Base-by-base conservation (phyloP, 306 rosid genomes). In the Lupinus albus region DNA sequence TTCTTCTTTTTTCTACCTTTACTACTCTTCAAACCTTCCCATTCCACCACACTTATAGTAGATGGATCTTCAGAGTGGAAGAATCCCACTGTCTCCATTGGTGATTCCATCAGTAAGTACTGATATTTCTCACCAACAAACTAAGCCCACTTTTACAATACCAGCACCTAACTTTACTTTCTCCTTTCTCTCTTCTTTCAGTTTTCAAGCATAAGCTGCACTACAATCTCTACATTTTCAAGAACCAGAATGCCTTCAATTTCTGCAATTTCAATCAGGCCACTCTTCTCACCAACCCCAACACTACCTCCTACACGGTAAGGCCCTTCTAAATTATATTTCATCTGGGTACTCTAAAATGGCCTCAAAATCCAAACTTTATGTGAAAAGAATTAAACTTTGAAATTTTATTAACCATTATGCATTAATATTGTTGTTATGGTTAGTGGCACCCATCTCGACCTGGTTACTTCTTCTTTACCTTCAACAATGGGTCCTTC, bases 361-460 rank as follows among this genome's bases (percentile, higher is more conserved):
- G 16, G 1, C 49, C 38, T 64, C 62, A 56, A 57, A 57, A 14
- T 30, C 30, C 63, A 32, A 30, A 30, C 20, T 57, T 32, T 57
- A 46, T 53, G 41, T 38, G 62, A 41, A 64, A 54, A 68, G 49
- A 33, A 2, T 18, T n/a, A 7, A 0, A 48, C 44, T 42, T 21
- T 53, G 5, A 28, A 52, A 18, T 54, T 62, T 44, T 44, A n/a
- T 50, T 51, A 36, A 82, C 64, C 4, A 69, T 49, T 77, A 6
- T 71, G n/a, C 38, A 14, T 51, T 61, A 1, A 33, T 61, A 42
- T 42, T 49, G 15, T 33, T 42, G 5, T 33, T 49, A 11, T 33
- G 3, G 0, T 42, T 79, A 91, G 98, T 92, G 98, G 98, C 86
- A 89, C 77, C 98, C 98, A 75, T 92, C 96, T 36, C 85, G 98